Conservation (phyloP, 208 protist genomes). For the Leishmania amazonensis region DNA sequence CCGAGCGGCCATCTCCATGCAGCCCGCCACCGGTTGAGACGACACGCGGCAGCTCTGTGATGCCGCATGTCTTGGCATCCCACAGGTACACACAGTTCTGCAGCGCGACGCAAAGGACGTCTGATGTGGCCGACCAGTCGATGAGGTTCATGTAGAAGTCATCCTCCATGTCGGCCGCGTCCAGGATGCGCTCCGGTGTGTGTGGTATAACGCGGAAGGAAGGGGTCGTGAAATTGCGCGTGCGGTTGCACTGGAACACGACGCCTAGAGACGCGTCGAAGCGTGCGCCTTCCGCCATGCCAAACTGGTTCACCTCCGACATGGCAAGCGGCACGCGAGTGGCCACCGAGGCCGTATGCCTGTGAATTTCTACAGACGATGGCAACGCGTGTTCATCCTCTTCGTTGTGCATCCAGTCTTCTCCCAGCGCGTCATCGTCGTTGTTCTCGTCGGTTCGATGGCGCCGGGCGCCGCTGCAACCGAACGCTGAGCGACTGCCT, state of each 20-base stretch:
- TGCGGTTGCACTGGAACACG: constrained; percentile 83
- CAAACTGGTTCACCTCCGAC: constrained; percentile 18
- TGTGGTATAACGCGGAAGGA: constrained; percentile 92
- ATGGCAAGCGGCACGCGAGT: constrained; percentile 8
- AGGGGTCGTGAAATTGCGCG: constrained; percentile 76
- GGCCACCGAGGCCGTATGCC: not conserved
- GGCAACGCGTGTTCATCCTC: not conserved
- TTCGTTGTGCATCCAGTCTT: not conserved
- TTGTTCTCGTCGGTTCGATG: not conserved
- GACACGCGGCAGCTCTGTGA: constrained; percentile 86
- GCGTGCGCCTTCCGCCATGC: constrained; percentile 45
- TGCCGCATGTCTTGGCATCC: constrained; percentile 94
- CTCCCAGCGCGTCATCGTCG: not conserved
- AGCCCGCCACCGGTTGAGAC: constrained; percentile 31
- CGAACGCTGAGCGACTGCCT: not conserved
- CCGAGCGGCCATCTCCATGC: not conserved
- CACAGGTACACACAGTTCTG: constrained; percentile 97
- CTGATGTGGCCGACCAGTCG: constrained; percentile 93
- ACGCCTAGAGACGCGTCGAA: constrained; percentile 77
- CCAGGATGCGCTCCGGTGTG: constrained; percentile 96
- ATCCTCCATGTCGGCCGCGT: constrained; percentile 98
- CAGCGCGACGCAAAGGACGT: constrained; percentile 97
- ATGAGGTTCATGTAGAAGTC: constrained; percentile 99
- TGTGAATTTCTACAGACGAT: not conserved
- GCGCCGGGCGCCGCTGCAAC: too few species aligned